Conservation (phyloP, 1,284 basidiomycete species). For the Ceratobasidium sp. region DNA sequence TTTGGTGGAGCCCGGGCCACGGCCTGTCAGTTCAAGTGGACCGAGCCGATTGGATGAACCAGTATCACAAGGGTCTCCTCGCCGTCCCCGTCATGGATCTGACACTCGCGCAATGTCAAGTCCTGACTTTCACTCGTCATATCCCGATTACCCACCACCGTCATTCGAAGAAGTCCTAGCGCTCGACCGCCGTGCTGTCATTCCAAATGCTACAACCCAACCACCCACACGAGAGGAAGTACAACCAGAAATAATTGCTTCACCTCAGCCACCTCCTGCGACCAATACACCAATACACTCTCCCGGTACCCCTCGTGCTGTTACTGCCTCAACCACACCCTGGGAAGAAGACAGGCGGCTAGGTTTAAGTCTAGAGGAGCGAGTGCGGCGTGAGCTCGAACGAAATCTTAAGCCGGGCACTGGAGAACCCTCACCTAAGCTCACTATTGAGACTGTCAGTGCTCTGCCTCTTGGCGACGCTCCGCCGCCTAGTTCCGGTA, state of each 20-base stretch:
- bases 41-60: conserved; percentile 18
- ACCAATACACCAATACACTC: background rate
- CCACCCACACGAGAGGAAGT: background rate
- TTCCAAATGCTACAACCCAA: background rate
- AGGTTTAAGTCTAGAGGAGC: conserved; percentile 34
- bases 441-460: background rate
- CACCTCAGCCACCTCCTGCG: background rate
- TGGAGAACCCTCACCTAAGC: background rate
- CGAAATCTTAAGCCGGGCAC: conserved; percentile 10
- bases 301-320: background rate
- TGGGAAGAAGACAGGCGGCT: conserved; percentile 42
- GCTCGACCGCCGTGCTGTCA: conserved; percentile 8
- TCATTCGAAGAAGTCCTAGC: conserved; percentile 43
- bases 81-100: conserved; percentile 30
- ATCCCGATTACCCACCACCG: conserved; percentile 40
- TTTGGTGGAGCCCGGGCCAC: conserved; percentile 6
- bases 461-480: background rate
- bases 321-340: conserved; percentile 3
- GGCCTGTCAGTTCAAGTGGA: conserved; percentile 1
- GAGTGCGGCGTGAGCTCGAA: conserved; percentile 39
- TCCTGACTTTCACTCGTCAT: conserved; percentile 22
- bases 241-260: background rate
- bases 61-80: conserved; percentile 6
- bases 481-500: background rate
- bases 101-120: conserved; percentile 29